These are phyloP conservation scores for Oryza glaberrima DNA, from an alignment of 176 grass and related monocot genomes.

Conservation along the genomic window DNA sequence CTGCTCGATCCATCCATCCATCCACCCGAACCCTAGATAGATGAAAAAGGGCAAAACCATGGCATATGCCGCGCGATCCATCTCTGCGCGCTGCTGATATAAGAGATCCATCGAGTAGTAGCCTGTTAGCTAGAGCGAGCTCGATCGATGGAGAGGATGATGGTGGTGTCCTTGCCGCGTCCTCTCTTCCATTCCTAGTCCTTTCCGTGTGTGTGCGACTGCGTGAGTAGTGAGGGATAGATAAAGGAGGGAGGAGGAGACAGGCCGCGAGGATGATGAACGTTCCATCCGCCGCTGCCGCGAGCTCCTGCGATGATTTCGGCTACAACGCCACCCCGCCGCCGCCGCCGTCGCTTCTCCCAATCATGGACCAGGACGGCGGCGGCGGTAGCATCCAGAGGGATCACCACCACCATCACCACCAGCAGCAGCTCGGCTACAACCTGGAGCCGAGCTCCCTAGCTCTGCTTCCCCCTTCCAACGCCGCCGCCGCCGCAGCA, in stretches of 20 bases:
- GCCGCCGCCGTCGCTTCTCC: constrained; percentile 32
- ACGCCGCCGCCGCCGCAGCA: background rate
- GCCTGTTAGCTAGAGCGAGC: background rate
- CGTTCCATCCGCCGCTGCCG: constrained; percentile 21
- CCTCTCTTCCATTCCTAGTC: constrained; percentile 46
- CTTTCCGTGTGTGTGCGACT: constrained; percentile 39
- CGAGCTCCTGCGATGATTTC: constrained; percentile 50
- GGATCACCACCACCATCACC: constrained; percentile 41
- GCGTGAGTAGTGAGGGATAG: background rate
- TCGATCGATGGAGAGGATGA: background rate
- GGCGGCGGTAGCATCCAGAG: constrained; percentile 35
- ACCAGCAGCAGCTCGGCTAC: constrained; percentile 46
- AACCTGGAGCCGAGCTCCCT: constrained; percentile 56
- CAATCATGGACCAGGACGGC: constrained; percentile 58
- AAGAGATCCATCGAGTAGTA: background rate
- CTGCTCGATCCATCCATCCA: background rate
- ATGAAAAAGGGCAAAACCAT: constrained; percentile 13
- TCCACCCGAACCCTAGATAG: constrained; percentile 58
- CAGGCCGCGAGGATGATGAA: constrained; percentile 52
- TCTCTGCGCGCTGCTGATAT: background rate
- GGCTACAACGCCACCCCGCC: constrained; percentile 33
- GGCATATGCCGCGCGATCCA: background rate
- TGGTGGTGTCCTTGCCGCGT: constrained; percentile 44
- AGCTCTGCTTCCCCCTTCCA: constrained; percentile 47
- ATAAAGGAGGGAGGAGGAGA: constrained; percentile 8